These are phyloP conservation scores for Cupressus sempervirens DNA, from an alignment of 75 land plant species.

Conservation along the genomic window DNA sequence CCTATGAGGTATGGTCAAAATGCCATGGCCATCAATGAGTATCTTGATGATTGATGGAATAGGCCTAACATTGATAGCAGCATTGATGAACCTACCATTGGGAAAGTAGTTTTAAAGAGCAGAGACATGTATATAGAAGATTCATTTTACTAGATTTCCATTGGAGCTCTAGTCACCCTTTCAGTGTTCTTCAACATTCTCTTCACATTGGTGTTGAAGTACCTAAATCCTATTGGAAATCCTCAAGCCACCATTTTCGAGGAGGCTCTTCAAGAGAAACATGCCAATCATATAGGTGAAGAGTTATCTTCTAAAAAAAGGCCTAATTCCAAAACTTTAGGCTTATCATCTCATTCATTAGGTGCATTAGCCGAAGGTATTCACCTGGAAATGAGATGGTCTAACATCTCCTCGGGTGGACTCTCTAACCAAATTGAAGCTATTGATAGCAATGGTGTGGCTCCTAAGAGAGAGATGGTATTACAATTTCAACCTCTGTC, in stretches of 20 bases:
- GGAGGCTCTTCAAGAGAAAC: no score
- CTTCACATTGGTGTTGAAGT: constrained; percentile 32
- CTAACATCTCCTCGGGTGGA: no score
- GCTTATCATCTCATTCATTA: no score
- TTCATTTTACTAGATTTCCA: constrained; percentile 45
- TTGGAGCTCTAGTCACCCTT: constrained; percentile 50
- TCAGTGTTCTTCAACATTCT: constrained; percentile 40
- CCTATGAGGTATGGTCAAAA: constrained; percentile 62
- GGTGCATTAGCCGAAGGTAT: no score
- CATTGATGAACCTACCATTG: constrained; percentile 35
- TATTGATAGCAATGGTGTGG: no score
- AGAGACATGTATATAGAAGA: constrained; percentile 28
- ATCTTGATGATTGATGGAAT: constrained; percentile 58
- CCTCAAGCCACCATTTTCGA: no score
- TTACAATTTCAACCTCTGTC: constrained; percentile 73
- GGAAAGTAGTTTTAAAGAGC: constrained; percentile 27
- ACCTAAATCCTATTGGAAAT: not conserved
- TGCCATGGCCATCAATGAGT: constrained; percentile 59
- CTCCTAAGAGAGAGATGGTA: constrained; percentile 82
- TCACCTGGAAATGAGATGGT: no score
- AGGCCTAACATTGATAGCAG: constrained; percentile 32
- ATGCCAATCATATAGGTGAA: no score
- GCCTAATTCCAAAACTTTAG: no score
- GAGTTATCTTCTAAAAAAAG: no score
- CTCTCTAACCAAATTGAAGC: no score